phyloP scores from a whole-genome alignment of 345 rosid genomes.

The Linum tenue region DNA sequence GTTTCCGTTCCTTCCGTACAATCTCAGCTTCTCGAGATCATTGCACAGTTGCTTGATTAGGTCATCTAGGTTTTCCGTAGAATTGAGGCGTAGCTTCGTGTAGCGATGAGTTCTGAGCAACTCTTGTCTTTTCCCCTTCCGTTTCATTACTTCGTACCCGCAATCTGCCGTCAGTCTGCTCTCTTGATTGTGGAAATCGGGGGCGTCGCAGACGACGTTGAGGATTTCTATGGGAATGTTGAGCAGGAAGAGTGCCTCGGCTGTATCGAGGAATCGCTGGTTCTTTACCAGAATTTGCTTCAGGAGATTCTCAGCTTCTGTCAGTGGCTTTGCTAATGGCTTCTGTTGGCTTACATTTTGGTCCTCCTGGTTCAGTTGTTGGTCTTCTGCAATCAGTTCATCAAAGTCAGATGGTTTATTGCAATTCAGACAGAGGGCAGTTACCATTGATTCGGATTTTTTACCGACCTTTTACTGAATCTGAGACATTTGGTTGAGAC shows the following conservation, averaged over 20 bases:
- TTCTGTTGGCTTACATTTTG: conserved; percentile 16
- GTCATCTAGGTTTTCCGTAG: conserved; percentile 40
- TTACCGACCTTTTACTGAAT: conserved; percentile 22
- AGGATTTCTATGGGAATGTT: conserved; percentile 41
- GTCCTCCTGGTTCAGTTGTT: conserved; percentile 11
- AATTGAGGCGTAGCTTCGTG: conserved; percentile 27
- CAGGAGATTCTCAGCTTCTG: conserved; percentile 50
- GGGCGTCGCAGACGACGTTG: conserved; percentile 10
- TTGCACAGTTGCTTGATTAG: conserved; percentile 48
- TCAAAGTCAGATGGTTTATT: neutral
- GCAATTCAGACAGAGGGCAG: neutral
- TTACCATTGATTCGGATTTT: neutral
- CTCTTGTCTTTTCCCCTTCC: conserved; percentile 69
- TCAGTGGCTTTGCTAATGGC: conserved; percentile 30
- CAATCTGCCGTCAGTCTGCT: conserved; percentile 59
- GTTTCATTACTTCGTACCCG: conserved; percentile 71
- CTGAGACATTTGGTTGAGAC: conserved; percentile 13
- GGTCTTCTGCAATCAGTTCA: conserved; percentile 33
- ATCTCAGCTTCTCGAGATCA: conserved; percentile 45
- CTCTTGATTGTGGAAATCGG: conserved; percentile 30
- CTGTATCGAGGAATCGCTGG: conserved; percentile 60
- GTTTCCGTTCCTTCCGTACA: conserved; percentile 37
- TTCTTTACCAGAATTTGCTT: conserved; percentile 54
- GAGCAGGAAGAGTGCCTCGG: conserved; percentile 72
- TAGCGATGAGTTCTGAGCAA: conserved; percentile 52